Conservation (phyloP, 352 stramenopile genomes). For the Phytophthora pinifolia region DNA sequence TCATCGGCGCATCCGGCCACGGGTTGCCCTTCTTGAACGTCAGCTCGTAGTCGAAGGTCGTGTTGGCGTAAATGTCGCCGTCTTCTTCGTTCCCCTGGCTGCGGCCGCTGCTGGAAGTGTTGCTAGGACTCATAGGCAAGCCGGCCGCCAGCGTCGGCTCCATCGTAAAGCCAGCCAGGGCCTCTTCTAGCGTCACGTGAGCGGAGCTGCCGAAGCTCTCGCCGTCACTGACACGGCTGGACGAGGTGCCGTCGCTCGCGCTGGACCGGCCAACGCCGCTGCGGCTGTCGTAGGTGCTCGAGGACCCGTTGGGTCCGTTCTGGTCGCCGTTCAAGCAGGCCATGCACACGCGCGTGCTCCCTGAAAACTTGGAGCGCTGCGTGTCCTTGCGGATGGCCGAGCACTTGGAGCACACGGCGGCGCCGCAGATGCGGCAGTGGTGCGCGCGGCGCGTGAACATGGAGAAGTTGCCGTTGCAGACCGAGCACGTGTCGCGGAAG, state of each 20-base stretch:
- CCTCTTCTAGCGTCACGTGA: slow-evolving; percentile 43
- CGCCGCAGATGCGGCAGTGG: slow-evolving; percentile 77
- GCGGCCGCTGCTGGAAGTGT: slow-evolving; percentile 34
- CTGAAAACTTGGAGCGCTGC: slow-evolving; percentile 34
- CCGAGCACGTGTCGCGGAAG: slow-evolving; percentile 52
- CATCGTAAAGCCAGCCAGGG: slow-evolving; percentile 36
- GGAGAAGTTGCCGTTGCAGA: slow-evolving; percentile 68
- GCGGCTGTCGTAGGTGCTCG: slow-evolving; percentile 31
- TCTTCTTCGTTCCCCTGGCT: slow-evolving; percentile 47
- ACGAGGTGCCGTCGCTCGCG: slow-evolving; percentile 24
- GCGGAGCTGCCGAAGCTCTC: slow-evolving; percentile 36
- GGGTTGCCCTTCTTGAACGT: slow-evolving; percentile 71
- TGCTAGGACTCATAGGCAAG: slow-evolving; percentile 30
- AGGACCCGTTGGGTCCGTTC: slow-evolving; percentile 27
- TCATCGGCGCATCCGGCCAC: slow-evolving; percentile 75
- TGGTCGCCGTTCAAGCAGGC: slow-evolving; percentile 74
- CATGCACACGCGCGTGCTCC: slow-evolving; percentile 60
- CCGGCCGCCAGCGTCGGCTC: slow-evolving; percentile 37
- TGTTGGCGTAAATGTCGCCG: slow-evolving; percentile 59
- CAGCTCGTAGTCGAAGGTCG: slow-evolving; percentile 64
- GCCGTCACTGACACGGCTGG: slow-evolving; percentile 31
- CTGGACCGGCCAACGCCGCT: slow-evolving; percentile 25
- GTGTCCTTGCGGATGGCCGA: slow-evolving; percentile 53
- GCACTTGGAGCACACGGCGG: slow-evolving; percentile 78
- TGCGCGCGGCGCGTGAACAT: slow-evolving; percentile 72